Evolutionary conservation across 2,329 filamentous ascomycete genomes (phyloP), one percentile per base, ranked within the genome.

Genomic region (Venturia asperata): DNA sequence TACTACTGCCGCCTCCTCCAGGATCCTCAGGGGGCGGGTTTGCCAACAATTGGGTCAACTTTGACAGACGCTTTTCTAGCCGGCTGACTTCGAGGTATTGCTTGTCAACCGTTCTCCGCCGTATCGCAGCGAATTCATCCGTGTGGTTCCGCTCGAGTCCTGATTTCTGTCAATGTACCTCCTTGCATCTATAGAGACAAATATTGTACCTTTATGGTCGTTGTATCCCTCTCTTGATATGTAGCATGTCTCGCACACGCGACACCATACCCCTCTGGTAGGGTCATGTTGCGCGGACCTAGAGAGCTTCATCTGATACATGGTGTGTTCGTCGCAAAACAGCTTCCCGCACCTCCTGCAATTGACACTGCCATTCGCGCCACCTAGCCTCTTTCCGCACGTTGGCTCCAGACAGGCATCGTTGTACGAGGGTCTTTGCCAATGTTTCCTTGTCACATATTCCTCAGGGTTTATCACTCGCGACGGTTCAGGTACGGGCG

Each of bases 221-320:
- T 95, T 96, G 77, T 99, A 99, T 3, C 94, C 94, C 34, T 92
- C 91, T 71, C 94, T 85, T 63, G 92, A 96, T 78, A 97, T 97
- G 79, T 94, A 99, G 77, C 94, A 99, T n/a, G 94, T 97, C 79
- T 99, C 94, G 74, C 94, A 99, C 1, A 97, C 93, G 63, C 94
- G 81, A 70, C 91, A 96, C 94, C 94, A 99, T 70, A 91, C 85
- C 9, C 94, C 94, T 67, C 93, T 82, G 1, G 94, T 85, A 0
- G 94, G 93, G 68, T 99, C 94, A 76, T 97, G 91, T 66, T 87
- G 84, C 4, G 94, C 94, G 39, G 92, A 89, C 64, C 92, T 83
- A 10, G 92, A 96, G 13, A 99, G 82, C 80, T 95, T 97, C 90
- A 97, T 97, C 79, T 99, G 93, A 73, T 97, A 99, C 92, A 99